Evolutionary conservation across 2,329 filamentous ascomycete species (phyloP).

Genomic region (Neospermospora avenae): DNA sequence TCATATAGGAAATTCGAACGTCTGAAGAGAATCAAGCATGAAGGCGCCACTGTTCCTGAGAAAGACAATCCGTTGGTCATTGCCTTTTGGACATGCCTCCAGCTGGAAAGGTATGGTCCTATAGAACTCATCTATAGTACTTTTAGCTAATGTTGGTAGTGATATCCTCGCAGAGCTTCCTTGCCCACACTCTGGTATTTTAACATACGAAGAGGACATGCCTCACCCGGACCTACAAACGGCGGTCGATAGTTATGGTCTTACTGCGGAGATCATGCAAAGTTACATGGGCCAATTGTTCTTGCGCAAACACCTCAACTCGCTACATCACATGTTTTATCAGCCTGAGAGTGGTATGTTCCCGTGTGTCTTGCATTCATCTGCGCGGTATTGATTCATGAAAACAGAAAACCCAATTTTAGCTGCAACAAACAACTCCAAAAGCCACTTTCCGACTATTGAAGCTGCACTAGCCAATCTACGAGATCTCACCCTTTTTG

Average conservation of each 20-base stretch:
- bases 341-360: conserved; percentile 30
- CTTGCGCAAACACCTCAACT: conserved; percentile 61
- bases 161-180: conserved; percentile 88
- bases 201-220: conserved; percentile 62
- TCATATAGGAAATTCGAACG: conserved; percentile 34
- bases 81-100: conserved; percentile 90
- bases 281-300: conserved; percentile 64
- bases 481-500: conserved; percentile 42
- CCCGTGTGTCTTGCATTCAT: conserved; percentile 17
- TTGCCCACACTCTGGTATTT: conserved; percentile 56
- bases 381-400: conserved; percentile 47
- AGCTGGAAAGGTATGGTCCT: conserved; percentile 74
- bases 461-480: conserved; percentile 44
- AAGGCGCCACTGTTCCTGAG: conserved; percentile 12
- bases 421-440: conserved; percentile 16
- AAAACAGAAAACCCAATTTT: conserved; percentile 33
- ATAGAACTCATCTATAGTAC: not conserved
- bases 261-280: conserved; percentile 48
- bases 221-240: conserved; percentile 59
- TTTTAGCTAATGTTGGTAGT: conserved; percentile 42
- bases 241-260: conserved; percentile 42
- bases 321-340: conserved; percentile 49
- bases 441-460: conserved; percentile 44
- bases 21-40: conserved; percentile 39
- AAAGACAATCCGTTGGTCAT: conserved; percentile 65